Evolutionary conservation across 257 asterid genomes (phyloP), one percentile per base, ranked within the genome.

Genomic region (Thymus mandschuricus): DNA sequence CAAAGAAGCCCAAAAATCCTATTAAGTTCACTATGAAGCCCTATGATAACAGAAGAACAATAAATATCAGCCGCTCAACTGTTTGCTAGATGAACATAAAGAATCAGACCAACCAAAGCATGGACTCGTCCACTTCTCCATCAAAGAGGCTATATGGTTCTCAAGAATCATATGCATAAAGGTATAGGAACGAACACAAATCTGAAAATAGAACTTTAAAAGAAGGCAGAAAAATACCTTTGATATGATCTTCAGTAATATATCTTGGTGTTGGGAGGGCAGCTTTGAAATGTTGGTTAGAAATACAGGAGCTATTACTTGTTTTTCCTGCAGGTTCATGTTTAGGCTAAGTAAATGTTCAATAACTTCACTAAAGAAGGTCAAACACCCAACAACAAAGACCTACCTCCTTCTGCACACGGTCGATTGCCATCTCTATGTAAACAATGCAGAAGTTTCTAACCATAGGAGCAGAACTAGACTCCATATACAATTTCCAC

Each of bases 351-450:
- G 79, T 67, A 50, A 83, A 51, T 48, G 52, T 11, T 4, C 4
- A 64, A 29, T 34, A 3, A 12, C 51, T 67, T 44, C 60, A 66
- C 30, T 31, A 54, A 8, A 60, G 48, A 70, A 75, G 48, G 67
- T 54, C 60, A 70, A 72, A 34, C 27, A 69, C 35, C 65, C 64
- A 71, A 57, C 54, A 76, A 27, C 13, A 66, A 80, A 69, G 40
- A 69, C 83, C 46, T 71, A 92, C 97, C 99, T 91, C 92, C 76
- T 79, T 81, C 54, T 70, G 72, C 41, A 83, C 87, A 59, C 98
- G 99, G 60, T 94, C 99, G 71, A 84, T 77, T 70, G 97, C 93
- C 97, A 91, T 94, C 83, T 94, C 99, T 79, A 94, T 77, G 44
- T 94, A 94, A 55, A 94, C 86, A 65, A 92, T 81, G 84, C 97